Evolutionary conservation across 495 filamentous ascomycete species (phyloP).

Genomic region (Pseudotulostoma volvatum): DNA sequence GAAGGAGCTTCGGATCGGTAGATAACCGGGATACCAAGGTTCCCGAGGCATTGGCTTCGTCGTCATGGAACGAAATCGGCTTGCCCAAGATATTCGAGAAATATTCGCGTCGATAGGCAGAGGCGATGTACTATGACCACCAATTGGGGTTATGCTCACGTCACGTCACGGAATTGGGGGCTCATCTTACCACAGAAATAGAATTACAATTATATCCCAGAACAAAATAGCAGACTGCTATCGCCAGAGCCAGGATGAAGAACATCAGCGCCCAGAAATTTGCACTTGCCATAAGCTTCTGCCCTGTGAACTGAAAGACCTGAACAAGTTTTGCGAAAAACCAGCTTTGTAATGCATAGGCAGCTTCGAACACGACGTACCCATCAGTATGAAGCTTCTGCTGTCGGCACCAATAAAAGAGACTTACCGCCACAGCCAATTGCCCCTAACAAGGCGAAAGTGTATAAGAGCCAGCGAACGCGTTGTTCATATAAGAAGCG

Average conservation of each 20-base stretch:
- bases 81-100: conserved; percentile 41
- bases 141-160: conserved; percentile 4
- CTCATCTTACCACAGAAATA: conserved; percentile 19
- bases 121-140: conserved; percentile 25
- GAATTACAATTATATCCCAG: conserved; percentile 36
- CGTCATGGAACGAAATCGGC: conserved; percentile 41
- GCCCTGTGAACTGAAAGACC: conserved; percentile 21
- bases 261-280: conserved; percentile 55
- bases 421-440: conserved; percentile 35
- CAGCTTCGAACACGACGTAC: no score
- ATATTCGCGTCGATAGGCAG: conserved; percentile 40
- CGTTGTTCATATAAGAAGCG: conserved; percentile 33
- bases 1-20: conserved; percentile 42
- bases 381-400: no score
- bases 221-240: conserved; percentile 33
- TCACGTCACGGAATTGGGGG: no score
- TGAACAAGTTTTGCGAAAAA: conserved; percentile 19
- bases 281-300: conserved; percentile 15
- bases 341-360: conserved; percentile 19
- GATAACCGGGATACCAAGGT: conserved; percentile 34
- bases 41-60: conserved; percentile 30
- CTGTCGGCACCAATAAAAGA: no score
- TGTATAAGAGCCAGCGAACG: conserved; percentile 29
- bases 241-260: conserved; percentile 37
- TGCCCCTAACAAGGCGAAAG: conserved; percentile 27